A percentile compares a stretch with the other conserved stretches of the same genome.
Conservation (phyloP, 805 yeast genomes). For the Kregervanrija delftensis region DNA sequence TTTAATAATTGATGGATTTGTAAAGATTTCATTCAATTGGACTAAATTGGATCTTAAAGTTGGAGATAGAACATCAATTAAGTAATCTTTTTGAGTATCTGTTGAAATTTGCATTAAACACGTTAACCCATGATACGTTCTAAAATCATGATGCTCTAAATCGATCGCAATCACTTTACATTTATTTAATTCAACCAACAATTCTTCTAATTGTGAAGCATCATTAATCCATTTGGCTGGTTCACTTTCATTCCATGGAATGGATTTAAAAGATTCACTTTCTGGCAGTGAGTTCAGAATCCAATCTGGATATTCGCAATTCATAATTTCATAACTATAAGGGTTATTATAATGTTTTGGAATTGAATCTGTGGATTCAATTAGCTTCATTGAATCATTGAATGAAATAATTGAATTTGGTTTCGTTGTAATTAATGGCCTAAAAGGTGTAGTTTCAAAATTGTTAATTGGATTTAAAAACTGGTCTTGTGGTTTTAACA, state of each 20-base stretch:
- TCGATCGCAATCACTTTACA: constrained; percentile 79
- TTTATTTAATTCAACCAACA: constrained; percentile 47
- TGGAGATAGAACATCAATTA: constrained; percentile 71
- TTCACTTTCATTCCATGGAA: constrained; percentile 55
- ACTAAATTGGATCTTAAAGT: constrained; percentile 61
- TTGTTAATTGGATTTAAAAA: constrained; percentile 58
- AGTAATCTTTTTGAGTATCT: constrained; percentile 56
- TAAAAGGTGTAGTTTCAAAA: constrained; percentile 63
- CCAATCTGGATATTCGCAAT: constrained; percentile 59
- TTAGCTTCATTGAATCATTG: constrained; percentile 41
- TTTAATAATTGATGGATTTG: constrained; percentile 75
- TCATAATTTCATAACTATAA: constrained; percentile 65
- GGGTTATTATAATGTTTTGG: constrained; percentile 75
- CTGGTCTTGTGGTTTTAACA: constrained; percentile 58
- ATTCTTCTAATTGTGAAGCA: constrained; percentile 38
- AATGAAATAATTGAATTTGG: constrained; percentile 61
- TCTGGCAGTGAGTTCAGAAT: constrained; percentile 36
- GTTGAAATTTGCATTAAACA: constrained; percentile 90
- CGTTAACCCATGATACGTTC: constrained; percentile 85
- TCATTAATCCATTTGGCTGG: constrained; percentile 59
- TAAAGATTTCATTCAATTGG: constrained; percentile 62
- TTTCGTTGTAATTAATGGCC: constrained; percentile 62
- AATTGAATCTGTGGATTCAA: constrained; percentile 30
- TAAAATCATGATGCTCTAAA: constrained; percentile 90
- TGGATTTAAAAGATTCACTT: constrained; percentile 37